Conservation (phyloP, 169 alveolate genomes). For the Ichthyophthirius multifiliis region DNA sequence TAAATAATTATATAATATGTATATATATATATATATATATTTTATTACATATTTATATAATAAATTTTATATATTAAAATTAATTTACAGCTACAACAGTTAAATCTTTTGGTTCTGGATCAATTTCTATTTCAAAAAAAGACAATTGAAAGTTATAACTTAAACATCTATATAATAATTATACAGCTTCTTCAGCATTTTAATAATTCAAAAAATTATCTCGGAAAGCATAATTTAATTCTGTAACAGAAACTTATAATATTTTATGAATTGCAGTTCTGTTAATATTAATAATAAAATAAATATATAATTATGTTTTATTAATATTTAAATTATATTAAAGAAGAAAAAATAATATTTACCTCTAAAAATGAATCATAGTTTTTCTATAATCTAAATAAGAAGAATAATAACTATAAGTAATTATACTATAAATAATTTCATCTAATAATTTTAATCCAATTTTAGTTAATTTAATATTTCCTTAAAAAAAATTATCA, state of each 20-base stretch:
- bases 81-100: neutral
- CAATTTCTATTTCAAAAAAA: conserved; percentile 1
- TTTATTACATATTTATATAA: too few relatives aligned
- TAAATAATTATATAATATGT: too few relatives aligned
- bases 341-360: neutral
- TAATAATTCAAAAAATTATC: neutral
- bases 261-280: neutral
- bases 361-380: conserved; percentile 1
- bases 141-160: neutral
- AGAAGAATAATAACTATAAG: neutral
- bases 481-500: neutral
- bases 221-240: neutral
- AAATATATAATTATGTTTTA: too few relatives aligned
- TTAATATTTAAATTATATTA: neutral
- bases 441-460: neutral
- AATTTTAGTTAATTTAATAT: neutral
- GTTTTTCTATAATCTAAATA: conserved; percentile 3
- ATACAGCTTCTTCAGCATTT: neutral
- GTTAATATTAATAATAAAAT: too few relatives aligned
- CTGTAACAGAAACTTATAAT: neutral
- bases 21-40: too few relatives aligned
- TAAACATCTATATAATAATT: neutral
- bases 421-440: neutral
- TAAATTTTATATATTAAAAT: too few relatives aligned
- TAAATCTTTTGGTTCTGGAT: neutral